Base-by-base conservation (phyloP, 2,329 filamentous ascomycete genomes). In the Trichoderma semiorbis region DNA sequence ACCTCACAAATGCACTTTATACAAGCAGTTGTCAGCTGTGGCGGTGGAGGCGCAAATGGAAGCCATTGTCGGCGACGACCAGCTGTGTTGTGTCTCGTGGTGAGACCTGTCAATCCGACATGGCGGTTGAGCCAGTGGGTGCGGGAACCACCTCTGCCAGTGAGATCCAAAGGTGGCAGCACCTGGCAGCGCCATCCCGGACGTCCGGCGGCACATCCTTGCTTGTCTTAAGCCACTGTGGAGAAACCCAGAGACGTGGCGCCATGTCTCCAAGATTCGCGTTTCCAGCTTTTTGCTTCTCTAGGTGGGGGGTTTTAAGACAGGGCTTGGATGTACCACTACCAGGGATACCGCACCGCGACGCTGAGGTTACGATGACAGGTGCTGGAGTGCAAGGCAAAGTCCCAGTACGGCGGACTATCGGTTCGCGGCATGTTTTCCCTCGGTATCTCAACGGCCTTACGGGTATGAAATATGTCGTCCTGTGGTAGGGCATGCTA, bases 171-270 rank as follows among this genome's bases (percentile, higher is more conserved):
- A 57, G 68, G 43, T 66, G 26, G 69, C 66, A 69, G 39, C 66
- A 69, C 55, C 66, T 61, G 57, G 47, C 64, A 30, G 64, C 50
- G 64, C 58, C 68, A 70, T 71, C 61, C 69, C 69, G 47, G 50
- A 50, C 30, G 61, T 18, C 32, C 57, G 64, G 64, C 39, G 47
- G 43, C 57, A 32, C 34, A 72, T 53, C 70, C 70, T 57, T 68
- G 70, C 32, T 36, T 57, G 64, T 61, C 64, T 68, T 64, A 72
- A 71, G 70, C 64, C 70, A 68, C 63, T 72, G 70, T 63, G 63
- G 70, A 68, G 64, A 55, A 71, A 16, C 39, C 28, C 36, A 39
- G 28, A 53, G 28, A 55, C 55, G 50, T 69, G 70, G 64, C 70
- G 58, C 62, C 47, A 69, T 72, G 47, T 60, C 71, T 58, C 66